Evolutionary conservation across 495 filamentous ascomycete species (phyloP).

Genomic region (Extremus antarcticus): DNA sequence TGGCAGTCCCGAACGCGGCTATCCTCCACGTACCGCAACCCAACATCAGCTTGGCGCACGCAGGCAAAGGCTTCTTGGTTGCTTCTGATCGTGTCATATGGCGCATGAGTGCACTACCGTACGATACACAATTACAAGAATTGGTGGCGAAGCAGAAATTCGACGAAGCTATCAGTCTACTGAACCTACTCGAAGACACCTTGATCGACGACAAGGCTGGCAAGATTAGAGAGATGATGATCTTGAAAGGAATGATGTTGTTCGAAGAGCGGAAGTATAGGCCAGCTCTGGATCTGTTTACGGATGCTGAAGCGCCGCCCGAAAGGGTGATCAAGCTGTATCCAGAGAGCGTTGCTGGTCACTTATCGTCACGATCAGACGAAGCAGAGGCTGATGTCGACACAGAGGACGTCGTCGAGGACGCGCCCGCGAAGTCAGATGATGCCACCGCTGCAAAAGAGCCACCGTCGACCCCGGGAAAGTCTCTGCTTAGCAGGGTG

Average conservation of each 20-base stretch:
- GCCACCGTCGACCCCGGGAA: constrained; percentile 20
- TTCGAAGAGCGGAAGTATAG: constrained; percentile 76
- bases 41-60: constrained; percentile 82
- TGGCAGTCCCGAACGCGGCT: constrained; percentile 66
- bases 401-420: constrained; percentile 25
- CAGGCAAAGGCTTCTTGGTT: constrained; percentile 88
- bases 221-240: constrained; percentile 69
- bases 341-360: constrained; percentile 72
- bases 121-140: constrained; percentile 82
- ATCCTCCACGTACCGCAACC: constrained; percentile 89
- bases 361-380: constrained; percentile 42
- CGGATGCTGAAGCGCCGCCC: constrained; percentile 76
- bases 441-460: constrained; percentile 16
- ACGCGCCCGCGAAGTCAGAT: constrained; percentile 24
- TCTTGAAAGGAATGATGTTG: constrained; percentile 75
- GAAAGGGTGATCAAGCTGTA: constrained; percentile 80
- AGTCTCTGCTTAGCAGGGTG: constrained; percentile 34
- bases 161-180: constrained; percentile 85
- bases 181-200: constrained; percentile 84
- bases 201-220: constrained; percentile 73
- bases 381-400: constrained; percentile 31
- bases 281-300: constrained; percentile 85
- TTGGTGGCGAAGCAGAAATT: constrained; percentile 64
- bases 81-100: constrained; percentile 80
- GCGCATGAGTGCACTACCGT: constrained; percentile 90